Percentiles rank a stretch among this genome's conserved stretches.
These are phyloP conservation scores for Lactarius trivialis DNA, from an alignment of 768 basidiomycete genomes.

Conservation along the genomic window DNA sequence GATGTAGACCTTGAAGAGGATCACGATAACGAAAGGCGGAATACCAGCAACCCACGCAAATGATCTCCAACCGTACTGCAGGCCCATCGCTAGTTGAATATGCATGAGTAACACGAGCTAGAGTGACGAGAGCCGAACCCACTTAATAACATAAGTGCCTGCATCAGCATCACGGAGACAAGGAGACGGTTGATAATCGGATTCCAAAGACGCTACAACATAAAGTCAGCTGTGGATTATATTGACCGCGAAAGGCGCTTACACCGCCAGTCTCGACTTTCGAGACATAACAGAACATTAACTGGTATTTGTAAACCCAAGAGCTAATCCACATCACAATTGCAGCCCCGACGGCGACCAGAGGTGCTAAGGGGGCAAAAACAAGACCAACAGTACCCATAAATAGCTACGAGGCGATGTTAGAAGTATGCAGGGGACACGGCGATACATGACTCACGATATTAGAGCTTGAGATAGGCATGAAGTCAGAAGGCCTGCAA, in stretches of 20 bases:
- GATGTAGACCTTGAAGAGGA: slow-evolving; percentile 82
- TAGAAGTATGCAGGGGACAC: slow-evolving; percentile 17
- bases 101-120: slow-evolving; percentile 20
- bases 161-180: slow-evolving; percentile 77
- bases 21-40: slow-evolving; percentile 77
- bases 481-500: slow-evolving; percentile 9
- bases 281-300: slow-evolving; percentile 90
- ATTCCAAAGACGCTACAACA: slow-evolving; percentile 79
- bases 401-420: slow-evolving; percentile 48
- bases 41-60: slow-evolving; percentile 75
- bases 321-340: slow-evolving; percentile 84
- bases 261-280: slow-evolving; percentile 92
- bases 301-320: slow-evolving; percentile 91
- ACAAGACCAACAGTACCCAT: slow-evolving; percentile 92
- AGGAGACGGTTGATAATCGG: slow-evolving; percentile 87
- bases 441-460: slow-evolving; percentile 36
- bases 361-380: slow-evolving; percentile 90
- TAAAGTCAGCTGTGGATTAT: slow-evolving; percentile 5
- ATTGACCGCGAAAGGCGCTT: slow-evolving; percentile 30
- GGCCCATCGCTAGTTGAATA: slow-evolving; percentile 61
- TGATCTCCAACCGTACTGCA: slow-evolving; percentile 65
- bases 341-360: slow-evolving; percentile 78
- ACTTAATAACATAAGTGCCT: slow-evolving; percentile 82
- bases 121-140: slow-evolving; percentile 29
- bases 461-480: slow-evolving; percentile 40